Percentiles rank a stretch among this genome's conserved stretches.
These are phyloP conservation scores for Entophlyctis luteolus DNA, from an alignment of 192 early-diverging fungal genomes.

Conservation along the genomic window DNA sequence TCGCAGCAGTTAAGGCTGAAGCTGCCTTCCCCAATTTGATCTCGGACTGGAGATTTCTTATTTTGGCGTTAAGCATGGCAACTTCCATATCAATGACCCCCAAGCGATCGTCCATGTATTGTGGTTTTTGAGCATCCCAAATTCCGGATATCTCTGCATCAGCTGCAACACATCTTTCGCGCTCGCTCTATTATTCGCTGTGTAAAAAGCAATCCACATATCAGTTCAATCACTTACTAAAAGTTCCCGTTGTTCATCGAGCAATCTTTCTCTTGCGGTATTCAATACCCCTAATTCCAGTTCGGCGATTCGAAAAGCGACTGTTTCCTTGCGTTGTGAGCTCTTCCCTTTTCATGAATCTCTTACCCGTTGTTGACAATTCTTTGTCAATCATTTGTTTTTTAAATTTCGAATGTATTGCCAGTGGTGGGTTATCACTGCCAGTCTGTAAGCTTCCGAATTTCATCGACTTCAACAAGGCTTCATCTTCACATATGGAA, in stretches of 20 bases:
- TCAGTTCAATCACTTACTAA: slow-evolving; percentile 17
- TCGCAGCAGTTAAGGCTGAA: background rate
- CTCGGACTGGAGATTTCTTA: slow-evolving; percentile 27
- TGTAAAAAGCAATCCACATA: background rate
- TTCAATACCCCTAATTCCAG: slow-evolving; percentile 33
- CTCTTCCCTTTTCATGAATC: too few relatives aligned
- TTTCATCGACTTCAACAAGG: background rate
- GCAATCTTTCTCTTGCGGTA: slow-evolving; percentile 20
- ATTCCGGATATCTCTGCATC: slow-evolving; percentile 35
- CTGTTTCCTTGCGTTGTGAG: background rate
- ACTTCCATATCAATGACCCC: slow-evolving; percentile 42
- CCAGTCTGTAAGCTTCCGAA: background rate
- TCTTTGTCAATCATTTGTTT: slow-evolving; percentile 54
- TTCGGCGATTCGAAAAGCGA: slow-evolving; percentile 33
- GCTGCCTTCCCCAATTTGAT: slow-evolving; percentile 11
- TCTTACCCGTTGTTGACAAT: slow-evolving; percentile 24
- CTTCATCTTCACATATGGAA: background rate
- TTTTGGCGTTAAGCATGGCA: slow-evolving; percentile 27
- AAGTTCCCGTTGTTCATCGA: slow-evolving; percentile 46
- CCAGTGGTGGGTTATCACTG: background rate
- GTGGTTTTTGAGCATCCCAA: slow-evolving; percentile 34
- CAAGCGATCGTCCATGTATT: slow-evolving; percentile 53
- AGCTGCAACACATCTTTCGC: slow-evolving; percentile 37
- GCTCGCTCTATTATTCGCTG: slow-evolving; percentile 29
- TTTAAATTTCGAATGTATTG: slow-evolving; percentile 40